Base-by-base conservation (phyloP, 176 grass and related monocot species). In the Thalia dealbata region DNA sequence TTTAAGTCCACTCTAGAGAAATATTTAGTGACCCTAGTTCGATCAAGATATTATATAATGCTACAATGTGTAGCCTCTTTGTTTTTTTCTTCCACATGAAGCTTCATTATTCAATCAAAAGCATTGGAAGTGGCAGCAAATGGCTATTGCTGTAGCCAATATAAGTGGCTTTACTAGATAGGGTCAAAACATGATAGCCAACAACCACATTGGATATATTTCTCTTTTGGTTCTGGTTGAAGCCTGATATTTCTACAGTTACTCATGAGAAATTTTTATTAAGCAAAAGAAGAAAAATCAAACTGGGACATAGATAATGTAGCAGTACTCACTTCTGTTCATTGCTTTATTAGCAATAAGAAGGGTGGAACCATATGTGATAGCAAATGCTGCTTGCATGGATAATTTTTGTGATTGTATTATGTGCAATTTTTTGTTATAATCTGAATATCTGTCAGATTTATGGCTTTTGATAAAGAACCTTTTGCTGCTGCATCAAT, bases 401-500 rank as follows among this genome's bases (percentile, higher is more conserved):
- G 10, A 67, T 9, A 41, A 42, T 41, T 16, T 67, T 21, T n/a
- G 28, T n/a, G 24, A 27, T 24, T 27, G 13, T 15, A 63, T 63
- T 27, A 27, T 24, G 4, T 63, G 61, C 22, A 24, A 35, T 32
- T 32, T 65, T 8, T 32, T 68, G 15, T 67, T 42, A 21, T n/a
- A 67, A 70, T 22, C 24, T 52, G 15, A 14, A 18, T 27, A 32
- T 83, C 67, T 85, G 67, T 75, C 73, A 96, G 89, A 86, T 96
- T 96, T 78, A 51, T 91, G 78, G 89, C 79, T 70, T 90, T 96
- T 84, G 89, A 96, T 85, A 87, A 96, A 80, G 79, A 84, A 77
- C 89, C 89, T 30, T 88, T 92, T 83, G 89, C 92, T 87, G 92
- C 89, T 84, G 89, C 92, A 86, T 96, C 92, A 88, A 90, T 96